Evolutionary conservation across 1,284 basidiomycete genomes (phyloP), one percentile per base, ranked within the genome.

Genomic region (Leccinum pachyderme): DNA sequence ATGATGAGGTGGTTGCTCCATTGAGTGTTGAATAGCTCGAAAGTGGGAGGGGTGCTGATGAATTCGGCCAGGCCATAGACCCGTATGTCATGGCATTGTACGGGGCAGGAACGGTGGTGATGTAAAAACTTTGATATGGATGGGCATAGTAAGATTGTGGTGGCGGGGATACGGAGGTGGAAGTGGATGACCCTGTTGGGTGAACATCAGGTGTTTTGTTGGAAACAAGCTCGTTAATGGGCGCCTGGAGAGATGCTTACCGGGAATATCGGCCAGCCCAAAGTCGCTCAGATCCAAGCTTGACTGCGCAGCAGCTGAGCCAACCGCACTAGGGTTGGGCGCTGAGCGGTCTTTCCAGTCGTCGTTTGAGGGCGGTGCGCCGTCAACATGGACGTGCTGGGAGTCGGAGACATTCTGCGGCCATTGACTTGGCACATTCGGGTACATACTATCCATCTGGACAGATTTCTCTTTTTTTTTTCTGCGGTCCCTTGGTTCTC

Each of bases 11-110:
- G 5, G 82, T 90, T 28, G 87, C 87, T 18, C 87, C 87, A 70
- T 89, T 88, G 52, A 90, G 69, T 29, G 83, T 83, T 12, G 87
- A 90, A 60, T 89, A 90, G 56, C 73, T 83, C 7, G 87, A 90
- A 31, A 90, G 69, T 1, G 88, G 87, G 6, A 89, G 70, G 44
- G 77, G 74, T 7, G 75, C 64, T 12, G 74, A 64, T 33, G 75
- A 68, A 28, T 64, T 61, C 1, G 76, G 60, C 81, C 82, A 85
- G 24, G 74, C 61, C 37, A 80, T 67, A 1, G 71, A 59, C 33
- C 77, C 74, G 58, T 84, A 84, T 5, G 77, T 65, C 62, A 83
- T 74, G 5, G 78, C 74, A 59, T 80, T 80, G 70, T 79, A 84
- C 5, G 83, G 77, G 2, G 76, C 69, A 8, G 77, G 67, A n/a